phyloP scores from a whole-genome alignment of 495 filamentous ascomycete genomes.

The Penicillium samsonianum region DNA sequence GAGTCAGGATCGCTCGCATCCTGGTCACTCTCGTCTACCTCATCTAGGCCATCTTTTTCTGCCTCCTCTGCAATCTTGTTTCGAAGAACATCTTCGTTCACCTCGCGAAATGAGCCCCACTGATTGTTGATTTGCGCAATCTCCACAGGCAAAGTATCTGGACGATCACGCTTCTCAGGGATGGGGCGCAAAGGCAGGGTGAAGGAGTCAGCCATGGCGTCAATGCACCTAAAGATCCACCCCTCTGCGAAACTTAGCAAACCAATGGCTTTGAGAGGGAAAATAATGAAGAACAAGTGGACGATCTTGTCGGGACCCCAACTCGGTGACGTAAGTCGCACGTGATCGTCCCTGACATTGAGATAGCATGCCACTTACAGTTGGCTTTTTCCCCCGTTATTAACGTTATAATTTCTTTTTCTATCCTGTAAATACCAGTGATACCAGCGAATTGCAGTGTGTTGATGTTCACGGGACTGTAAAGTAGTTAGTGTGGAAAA shows the following conservation, averaged over 20 bases:
- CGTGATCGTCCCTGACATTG: constrained; percentile 1
- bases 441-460: not conserved
- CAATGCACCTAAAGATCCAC: not conserved
- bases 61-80: constrained; percentile 59
- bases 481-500: not conserved
- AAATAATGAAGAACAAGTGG: not conserved
- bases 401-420: not conserved
- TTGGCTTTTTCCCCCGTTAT: not conserved
- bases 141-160: constrained; percentile 66
- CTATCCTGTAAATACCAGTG: not conserved
- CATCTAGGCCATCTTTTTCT: constrained; percentile 38
- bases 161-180: constrained; percentile 52
- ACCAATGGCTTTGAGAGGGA: not conserved
- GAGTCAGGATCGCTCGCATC: constrained; percentile 34
- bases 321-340: constrained; percentile 10
- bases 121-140: constrained; percentile 74
- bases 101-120: constrained; percentile 69
- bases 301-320: not conserved
- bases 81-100: constrained; percentile 62
- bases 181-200: constrained; percentile 67
- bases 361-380: not conserved
- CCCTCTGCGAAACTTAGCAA: not conserved
- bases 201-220: constrained; percentile 47
- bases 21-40: constrained; percentile 35
- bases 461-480: not conserved